Evolutionary conservation across 2,329 filamentous ascomycete genomes (phyloP), one percentile per base, ranked within the genome.

Genomic region (Lithohypha guttulata): DNA sequence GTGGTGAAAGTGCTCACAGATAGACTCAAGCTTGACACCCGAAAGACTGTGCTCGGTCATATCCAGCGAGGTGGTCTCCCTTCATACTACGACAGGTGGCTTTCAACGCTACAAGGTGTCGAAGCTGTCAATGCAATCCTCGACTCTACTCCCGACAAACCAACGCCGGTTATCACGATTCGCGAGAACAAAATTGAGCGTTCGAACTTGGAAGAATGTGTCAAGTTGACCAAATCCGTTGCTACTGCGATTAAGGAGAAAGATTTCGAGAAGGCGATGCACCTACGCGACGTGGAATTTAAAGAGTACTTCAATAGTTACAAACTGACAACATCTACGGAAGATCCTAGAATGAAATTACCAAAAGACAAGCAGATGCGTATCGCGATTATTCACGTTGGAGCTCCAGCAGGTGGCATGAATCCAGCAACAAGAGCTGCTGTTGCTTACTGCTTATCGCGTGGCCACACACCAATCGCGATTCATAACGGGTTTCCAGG

Each of bases 401-500:
- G 91, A 54, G 91, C 91, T 9, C 91, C 91, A 6, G 91, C 91
- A 20, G 91, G 91, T 60, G 91, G 91, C 53, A 96, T 98, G 84
- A 98, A 98, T 62, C 87, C 89, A 19, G 91, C 91, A 28, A 91
- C 93, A 14, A 79, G 91, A 51, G 89, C 85, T 20, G 89, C 84
- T 10, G 87, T 95, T 13, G 85, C 86, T 21, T 95, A 95, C 68
- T 96, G 87, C 59, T 62, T 93, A 42, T 82, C 83, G 30, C 77
- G 86, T 43, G 91, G 91, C n/a, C 91, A 98, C 60, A 85, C 84
- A 37, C 84, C 91, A 3, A 61, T 96, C 53, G 89, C 85, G 13
- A 86, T 98, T 41, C 84, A 96, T 65, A 98, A 98, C 54, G 91
- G 91, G 18, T 98, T 98, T 62, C 85, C 91, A 21, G 91, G 91